Evolutionary conservation across 2,329 filamentous ascomycete genomes (phyloP).

Genomic region (Dactylellina parvicollis): DNA sequence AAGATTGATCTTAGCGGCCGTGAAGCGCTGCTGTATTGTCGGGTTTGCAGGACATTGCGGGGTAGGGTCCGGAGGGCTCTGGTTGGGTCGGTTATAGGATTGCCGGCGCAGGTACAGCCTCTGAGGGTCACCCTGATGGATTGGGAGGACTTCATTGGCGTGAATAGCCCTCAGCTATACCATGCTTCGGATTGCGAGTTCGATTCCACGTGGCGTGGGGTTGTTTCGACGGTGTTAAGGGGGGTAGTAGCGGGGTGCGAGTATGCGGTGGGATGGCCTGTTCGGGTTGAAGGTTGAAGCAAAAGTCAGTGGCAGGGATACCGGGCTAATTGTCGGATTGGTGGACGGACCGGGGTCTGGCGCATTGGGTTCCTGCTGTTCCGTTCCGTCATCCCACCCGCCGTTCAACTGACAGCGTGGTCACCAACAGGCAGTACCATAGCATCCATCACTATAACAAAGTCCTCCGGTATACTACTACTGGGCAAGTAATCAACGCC

Average conservation of each 20-base stretch:
- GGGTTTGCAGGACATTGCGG: slow-evolving; percentile 33
- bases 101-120: slow-evolving; percentile 32
- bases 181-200: slow-evolving; percentile 4
- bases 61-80: slow-evolving; percentile 27
- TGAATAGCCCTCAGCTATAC: slow-evolving; percentile 14
- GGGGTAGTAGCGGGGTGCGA: not conserved
- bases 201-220: not conserved
- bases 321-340: not conserved
- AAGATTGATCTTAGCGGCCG: slow-evolving; percentile 41
- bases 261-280: not conserved
- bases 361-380: slow-evolving; percentile 24
- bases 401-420: slow-evolving; percentile 44
- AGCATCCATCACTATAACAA: not conserved
- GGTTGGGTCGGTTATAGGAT: slow-evolving; percentile 18
- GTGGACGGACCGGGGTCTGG: slow-evolving; percentile 10
- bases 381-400: slow-evolving; percentile 21
- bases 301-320: slow-evolving; percentile 17
- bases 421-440: slow-evolving; percentile 22
- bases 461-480: no score
- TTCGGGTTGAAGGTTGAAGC: slow-evolving; percentile 6
- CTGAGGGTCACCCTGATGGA: slow-evolving; percentile 21
- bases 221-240: not conserved
- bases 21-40: slow-evolving; percentile 37
- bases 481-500: no score
- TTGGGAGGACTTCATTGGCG: slow-evolving; percentile 46